A percentile compares a stretch with the other conserved stretches of the same genome.
These are phyloP conservation scores for Kwoniella sp. DNA, from an alignment of 768 basidiomycete genomes.

Conservation along the genomic window DNA sequence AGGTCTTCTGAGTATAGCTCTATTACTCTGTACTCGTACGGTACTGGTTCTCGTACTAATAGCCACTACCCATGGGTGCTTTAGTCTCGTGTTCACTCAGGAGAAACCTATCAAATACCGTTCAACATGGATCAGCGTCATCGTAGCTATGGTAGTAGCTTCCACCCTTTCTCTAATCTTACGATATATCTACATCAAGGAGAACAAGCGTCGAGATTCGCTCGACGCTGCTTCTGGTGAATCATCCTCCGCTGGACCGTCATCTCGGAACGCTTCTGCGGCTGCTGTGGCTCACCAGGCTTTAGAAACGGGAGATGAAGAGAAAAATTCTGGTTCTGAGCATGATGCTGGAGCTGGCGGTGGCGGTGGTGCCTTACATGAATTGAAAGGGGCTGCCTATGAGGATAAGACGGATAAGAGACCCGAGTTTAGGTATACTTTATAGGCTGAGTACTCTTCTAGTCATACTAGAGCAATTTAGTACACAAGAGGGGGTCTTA, in stretches of 20 bases:
- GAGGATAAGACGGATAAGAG: slow-evolving; percentile 49
- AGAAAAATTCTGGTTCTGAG: slow-evolving; percentile 5
- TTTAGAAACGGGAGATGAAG: slow-evolving; percentile 8
- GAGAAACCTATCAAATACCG: slow-evolving; percentile 52
- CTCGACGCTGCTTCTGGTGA: not conserved
- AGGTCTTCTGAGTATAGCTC: no score
- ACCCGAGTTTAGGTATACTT: slow-evolving; percentile 40
- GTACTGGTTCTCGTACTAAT: no score
- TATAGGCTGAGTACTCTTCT: not conserved
- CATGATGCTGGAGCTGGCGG: not conserved
- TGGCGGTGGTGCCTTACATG: not conserved
- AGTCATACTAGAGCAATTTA: no score
- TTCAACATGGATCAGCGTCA: slow-evolving; percentile 55
- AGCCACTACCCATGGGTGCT: not conserved
- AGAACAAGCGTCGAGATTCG: slow-evolving; percentile 41
- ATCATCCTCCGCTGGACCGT: no score
- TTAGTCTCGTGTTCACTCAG: slow-evolving; percentile 39
- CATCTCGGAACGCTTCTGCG: no score
- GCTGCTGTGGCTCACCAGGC: not conserved
- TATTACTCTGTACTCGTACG: no score
- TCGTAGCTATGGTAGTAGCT: slow-evolving; percentile 51
- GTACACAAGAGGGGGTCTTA: no score
- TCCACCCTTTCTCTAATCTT: slow-evolving; percentile 32
- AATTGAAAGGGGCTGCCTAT: slow-evolving; percentile 14
- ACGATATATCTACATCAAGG: slow-evolving; percentile 33